Conservation (phyloP, 2,329 filamentous ascomycete species). For the Ophiostoma perfectum region DNA sequence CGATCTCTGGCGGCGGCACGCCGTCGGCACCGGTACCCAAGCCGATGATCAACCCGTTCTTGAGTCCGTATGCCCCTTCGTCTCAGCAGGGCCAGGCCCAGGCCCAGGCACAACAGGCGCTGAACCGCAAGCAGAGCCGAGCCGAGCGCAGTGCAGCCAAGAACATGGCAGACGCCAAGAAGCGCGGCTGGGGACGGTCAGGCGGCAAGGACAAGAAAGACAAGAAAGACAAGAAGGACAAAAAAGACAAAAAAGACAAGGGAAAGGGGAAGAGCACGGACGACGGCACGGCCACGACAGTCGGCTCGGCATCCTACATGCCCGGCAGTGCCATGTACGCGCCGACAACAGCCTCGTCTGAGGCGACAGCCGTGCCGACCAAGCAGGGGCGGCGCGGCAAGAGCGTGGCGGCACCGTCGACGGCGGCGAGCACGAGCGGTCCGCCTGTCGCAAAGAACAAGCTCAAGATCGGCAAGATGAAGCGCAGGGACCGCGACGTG, state of each 20-base stretch:
- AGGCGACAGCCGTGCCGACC: slow-evolving; percentile 9
- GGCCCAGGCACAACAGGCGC: slow-evolving; percentile 35
- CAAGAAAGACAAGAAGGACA: slow-evolving; percentile 32
- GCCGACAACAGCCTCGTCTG: slow-evolving; percentile 8
- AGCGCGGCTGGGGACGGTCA: slow-evolving; percentile 45
- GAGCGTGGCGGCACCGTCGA: slow-evolving; percentile 1
- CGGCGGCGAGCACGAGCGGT: slow-evolving; percentile 2
- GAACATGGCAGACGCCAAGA: slow-evolving; percentile 57
- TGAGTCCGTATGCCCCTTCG: slow-evolving; percentile 11
- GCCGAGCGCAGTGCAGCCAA: slow-evolving; percentile 56
- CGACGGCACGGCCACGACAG: neutral
- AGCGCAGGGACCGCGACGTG: slow-evolving; percentile 21
- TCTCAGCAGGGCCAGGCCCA: slow-evolving; percentile 31
- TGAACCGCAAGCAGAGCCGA: slow-evolving; percentile 48
- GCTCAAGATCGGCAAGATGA: neutral
- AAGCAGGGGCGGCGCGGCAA: slow-evolving; percentile 10
- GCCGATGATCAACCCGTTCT: slow-evolving; percentile 31
- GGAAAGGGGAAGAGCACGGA: neutral
- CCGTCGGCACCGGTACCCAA: slow-evolving; percentile 14
- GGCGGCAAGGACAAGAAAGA: slow-evolving; percentile 36
- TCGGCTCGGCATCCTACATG: neutral
- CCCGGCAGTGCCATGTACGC: neutral
- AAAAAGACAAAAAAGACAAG: neutral
- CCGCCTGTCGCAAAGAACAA: neutral
- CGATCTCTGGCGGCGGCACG: slow-evolving; percentile 43